Percentiles rank a stretch among this genome's conserved stretches.
Evolutionary conservation across 352 stramenopile species (phyloP).

Genomic region (Elongisporangium anandrum): DNA sequence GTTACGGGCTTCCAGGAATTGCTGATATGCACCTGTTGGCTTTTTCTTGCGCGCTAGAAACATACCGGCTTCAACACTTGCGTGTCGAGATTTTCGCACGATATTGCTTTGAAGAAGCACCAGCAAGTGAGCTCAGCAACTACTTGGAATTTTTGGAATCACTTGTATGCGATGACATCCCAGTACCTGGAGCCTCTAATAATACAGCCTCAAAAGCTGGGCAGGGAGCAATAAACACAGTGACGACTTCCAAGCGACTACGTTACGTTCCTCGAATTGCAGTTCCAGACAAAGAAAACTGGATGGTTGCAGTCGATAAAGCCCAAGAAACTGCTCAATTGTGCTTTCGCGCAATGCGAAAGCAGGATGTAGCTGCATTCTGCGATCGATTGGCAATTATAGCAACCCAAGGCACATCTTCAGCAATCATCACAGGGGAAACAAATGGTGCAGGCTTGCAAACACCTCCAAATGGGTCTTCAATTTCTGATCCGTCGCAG

Average conservation of each 20-base stretch:
- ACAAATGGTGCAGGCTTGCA: background rate
- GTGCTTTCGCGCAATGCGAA: slow-evolving; percentile 74
- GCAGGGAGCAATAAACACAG: slow-evolving; percentile 2
- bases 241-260: slow-evolving; percentile 26
- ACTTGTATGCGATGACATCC: slow-evolving; percentile 53
- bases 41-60: slow-evolving; percentile 65
- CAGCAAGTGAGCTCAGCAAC: slow-evolving; percentile 41
- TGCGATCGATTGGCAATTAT: slow-evolving; percentile 55
- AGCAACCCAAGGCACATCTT: slow-evolving; percentile 35
- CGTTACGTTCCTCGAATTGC: slow-evolving; percentile 47
- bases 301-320: slow-evolving; percentile 60
- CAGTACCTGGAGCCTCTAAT: slow-evolving; percentile 1
- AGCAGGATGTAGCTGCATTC: slow-evolving; percentile 45
- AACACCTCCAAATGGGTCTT: background rate
- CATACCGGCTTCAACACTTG: slow-evolving; percentile 57
- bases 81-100: slow-evolving; percentile 72
- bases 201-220: background rate
- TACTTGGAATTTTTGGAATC: slow-evolving; percentile 79
- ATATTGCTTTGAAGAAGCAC: slow-evolving; percentile 73
- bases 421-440: slow-evolving; percentile 4
- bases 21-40: slow-evolving; percentile 78
- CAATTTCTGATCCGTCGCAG: background rate
- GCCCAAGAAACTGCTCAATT: slow-evolving; percentile 55
- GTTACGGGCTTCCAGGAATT: slow-evolving; percentile 70
- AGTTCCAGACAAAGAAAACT: slow-evolving; percentile 68